A percentile compares a stretch with the other conserved stretches of the same genome.
These are phyloP conservation scores for Monosporascus sp. DNA, from an alignment of 2,329 filamentous ascomycete species.

Conservation along the genomic window DNA sequence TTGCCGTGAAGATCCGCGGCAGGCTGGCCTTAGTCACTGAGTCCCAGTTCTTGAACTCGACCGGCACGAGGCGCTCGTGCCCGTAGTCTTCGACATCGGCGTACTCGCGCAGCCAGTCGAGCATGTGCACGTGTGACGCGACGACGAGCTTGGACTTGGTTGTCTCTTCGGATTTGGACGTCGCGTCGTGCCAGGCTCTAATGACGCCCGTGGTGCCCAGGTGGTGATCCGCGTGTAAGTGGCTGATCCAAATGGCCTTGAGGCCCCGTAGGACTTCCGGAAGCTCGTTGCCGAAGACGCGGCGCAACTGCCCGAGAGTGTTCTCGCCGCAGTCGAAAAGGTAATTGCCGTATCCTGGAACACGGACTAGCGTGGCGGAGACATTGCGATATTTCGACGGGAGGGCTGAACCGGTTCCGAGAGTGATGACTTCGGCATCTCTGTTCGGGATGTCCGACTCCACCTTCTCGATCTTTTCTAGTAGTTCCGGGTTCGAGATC, in stretches of 20 bases:
- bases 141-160: slow-evolving; percentile 49
- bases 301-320: slow-evolving; percentile 79
- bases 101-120: slow-evolving; percentile 74
- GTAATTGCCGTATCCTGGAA: slow-evolving; percentile 83
- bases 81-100: slow-evolving; percentile 71
- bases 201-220: slow-evolving; percentile 79
- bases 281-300: slow-evolving; percentile 61
- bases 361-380: slow-evolving; percentile 75
- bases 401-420: slow-evolving; percentile 85
- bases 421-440: slow-evolving; percentile 76
- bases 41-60: slow-evolving; percentile 3
- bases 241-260: slow-evolving; percentile 84
- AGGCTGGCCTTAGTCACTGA: slow-evolving; percentile 5
- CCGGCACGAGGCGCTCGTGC: slow-evolving; percentile 42
- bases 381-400: slow-evolving; percentile 96
- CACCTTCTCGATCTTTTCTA: slow-evolving; percentile 35
- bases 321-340: slow-evolving; percentile 90
- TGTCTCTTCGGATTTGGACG: slow-evolving; percentile 26
- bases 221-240: slow-evolving; percentile 94
- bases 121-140: slow-evolving; percentile 66
- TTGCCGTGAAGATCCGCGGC: slow-evolving; percentile 27
- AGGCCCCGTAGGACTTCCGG: slow-evolving; percentile 74
- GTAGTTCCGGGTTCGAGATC: slow-evolving; percentile 17
- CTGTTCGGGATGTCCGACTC: slow-evolving; percentile 64
- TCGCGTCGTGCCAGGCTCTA: slow-evolving; percentile 67